phyloP scores from a whole-genome alignment of 2,329 filamentous ascomycete genomes.

The Rutstroemia sydowiana region DNA sequence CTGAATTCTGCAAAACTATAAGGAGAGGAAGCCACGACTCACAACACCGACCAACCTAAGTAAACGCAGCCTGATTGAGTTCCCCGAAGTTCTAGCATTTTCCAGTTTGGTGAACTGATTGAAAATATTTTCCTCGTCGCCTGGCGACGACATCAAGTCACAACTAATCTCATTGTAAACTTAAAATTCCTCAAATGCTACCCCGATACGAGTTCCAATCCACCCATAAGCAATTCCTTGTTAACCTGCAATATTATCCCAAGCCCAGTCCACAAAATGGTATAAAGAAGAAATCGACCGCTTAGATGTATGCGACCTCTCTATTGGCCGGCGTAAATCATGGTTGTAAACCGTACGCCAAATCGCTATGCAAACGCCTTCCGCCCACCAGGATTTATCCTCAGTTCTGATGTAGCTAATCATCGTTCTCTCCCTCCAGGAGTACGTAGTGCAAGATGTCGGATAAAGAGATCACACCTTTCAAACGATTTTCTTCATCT shows the following conservation, averaged over 20 bases:
- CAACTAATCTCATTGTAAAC: background rate
- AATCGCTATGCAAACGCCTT: slow-evolving; percentile 32
- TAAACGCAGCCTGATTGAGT: too few relatives aligned
- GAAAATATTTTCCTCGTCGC: too few relatives aligned
- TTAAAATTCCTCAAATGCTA: background rate
- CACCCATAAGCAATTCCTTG: slow-evolving; percentile 6
- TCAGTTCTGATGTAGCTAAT: slow-evolving; percentile 19
- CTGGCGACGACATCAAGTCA: too few relatives aligned
- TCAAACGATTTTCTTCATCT: slow-evolving; percentile 78
- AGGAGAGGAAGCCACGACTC: slow-evolving; percentile 7
- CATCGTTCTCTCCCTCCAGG: slow-evolving; percentile 43
- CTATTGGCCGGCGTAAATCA: slow-evolving; percentile 6
- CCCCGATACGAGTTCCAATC: too few relatives aligned
- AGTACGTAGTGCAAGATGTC: slow-evolving; percentile 96
- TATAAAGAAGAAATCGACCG: slow-evolving; percentile 15
- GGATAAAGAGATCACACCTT: slow-evolving; percentile 85
- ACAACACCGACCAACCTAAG: background rate
- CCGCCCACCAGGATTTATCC: slow-evolving; percentile 16
- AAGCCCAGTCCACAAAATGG: slow-evolving; percentile 15
- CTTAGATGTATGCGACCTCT: slow-evolving; percentile 1
- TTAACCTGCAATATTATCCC: slow-evolving; percentile 5
- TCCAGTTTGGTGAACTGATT: too few relatives aligned
- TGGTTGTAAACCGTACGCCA: slow-evolving; percentile 23
- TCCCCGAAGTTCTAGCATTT: too few relatives aligned
- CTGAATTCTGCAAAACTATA: background rate